Evolutionary conservation across 306 rosid genomes (phyloP).

Genomic region (Trifolium dubium): DNA sequence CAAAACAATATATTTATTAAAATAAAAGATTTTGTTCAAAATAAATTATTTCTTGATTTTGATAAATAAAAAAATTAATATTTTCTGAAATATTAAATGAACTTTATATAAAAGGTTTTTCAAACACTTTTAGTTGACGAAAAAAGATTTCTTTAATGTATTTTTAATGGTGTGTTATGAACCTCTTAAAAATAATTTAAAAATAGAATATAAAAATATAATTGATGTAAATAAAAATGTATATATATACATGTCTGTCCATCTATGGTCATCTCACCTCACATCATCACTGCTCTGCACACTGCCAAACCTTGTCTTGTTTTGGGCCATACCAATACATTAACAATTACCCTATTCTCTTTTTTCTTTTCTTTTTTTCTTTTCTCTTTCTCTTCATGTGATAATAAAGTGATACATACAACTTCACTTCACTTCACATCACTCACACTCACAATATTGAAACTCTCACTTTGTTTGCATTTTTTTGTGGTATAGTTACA

Average conservation of each 20-base stretch:
- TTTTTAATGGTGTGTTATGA: too few relatives aligned
- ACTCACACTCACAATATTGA: conserved; percentile 10
- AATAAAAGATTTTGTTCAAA: too few relatives aligned
- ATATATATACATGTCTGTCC: conserved; percentile 19
- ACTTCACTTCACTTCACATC: conserved; percentile 1
- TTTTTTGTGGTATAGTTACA: conserved; percentile 21
- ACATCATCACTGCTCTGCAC: conserved; percentile 61
- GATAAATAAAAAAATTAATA: too few relatives aligned
- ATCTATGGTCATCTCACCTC: conserved; percentile 59
- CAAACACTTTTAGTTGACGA: too few relatives aligned
- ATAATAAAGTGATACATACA: neutral
- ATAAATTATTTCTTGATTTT: too few relatives aligned
- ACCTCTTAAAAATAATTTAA: too few relatives aligned
- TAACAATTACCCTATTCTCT: conserved; percentile 4
- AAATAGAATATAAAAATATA: too few relatives aligned
- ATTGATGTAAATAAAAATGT: too few relatives aligned
- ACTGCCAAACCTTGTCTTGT: conserved; percentile 85
- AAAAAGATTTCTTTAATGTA: too few relatives aligned
- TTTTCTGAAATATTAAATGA: too few relatives aligned
- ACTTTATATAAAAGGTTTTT: too few relatives aligned
- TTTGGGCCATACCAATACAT: conserved; percentile 27
- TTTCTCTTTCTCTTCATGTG: neutral
- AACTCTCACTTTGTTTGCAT: conserved; percentile 46
- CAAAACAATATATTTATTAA: neutral
- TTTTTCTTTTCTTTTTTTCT: too few relatives aligned